These are phyloP conservation scores for Alternaria infectoria DNA, from an alignment of 2,329 filamentous ascomycete genomes.

Conservation along the genomic window DNA sequence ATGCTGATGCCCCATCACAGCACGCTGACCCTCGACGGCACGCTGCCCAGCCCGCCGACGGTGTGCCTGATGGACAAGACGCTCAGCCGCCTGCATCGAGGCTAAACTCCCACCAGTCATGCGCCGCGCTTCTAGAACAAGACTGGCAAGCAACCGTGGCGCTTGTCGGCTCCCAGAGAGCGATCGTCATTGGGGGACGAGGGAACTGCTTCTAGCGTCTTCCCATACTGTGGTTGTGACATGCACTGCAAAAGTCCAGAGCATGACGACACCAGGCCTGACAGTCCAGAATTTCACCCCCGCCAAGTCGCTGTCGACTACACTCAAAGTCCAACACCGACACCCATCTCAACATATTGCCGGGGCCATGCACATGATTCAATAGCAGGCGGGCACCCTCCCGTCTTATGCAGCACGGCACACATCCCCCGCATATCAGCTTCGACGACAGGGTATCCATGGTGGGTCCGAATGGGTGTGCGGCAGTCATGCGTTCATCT, in stretches of 20 bases:
- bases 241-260: conserved; percentile 3
- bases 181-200: background rate
- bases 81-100: background rate
- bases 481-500: background rate
- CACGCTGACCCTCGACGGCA: background rate
- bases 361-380: background rate
- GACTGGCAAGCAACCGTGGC: conserved; percentile 9
- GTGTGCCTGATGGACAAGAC: conserved; percentile 5
- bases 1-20: background rate
- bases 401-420: conserved; percentile 4
- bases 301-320: background rate
- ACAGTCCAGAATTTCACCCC: background rate
- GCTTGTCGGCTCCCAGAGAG: conserved; percentile 11
- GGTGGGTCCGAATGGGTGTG: background rate
- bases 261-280: conserved; percentile 1
- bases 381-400: background rate
- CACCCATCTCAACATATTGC: background rate
- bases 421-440: conserved; percentile 10
- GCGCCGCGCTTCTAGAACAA: conserved; percentile 9
- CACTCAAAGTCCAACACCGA: background rate
- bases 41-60: background rate
- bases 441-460: background rate
- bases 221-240: conserved; percentile 14
- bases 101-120: conserved; percentile 16
- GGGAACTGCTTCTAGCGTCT: conserved; percentile 15